Evolutionary conservation across 1,284 basidiomycete genomes (phyloP).

Genomic region (Phylloporus sp.): DNA sequence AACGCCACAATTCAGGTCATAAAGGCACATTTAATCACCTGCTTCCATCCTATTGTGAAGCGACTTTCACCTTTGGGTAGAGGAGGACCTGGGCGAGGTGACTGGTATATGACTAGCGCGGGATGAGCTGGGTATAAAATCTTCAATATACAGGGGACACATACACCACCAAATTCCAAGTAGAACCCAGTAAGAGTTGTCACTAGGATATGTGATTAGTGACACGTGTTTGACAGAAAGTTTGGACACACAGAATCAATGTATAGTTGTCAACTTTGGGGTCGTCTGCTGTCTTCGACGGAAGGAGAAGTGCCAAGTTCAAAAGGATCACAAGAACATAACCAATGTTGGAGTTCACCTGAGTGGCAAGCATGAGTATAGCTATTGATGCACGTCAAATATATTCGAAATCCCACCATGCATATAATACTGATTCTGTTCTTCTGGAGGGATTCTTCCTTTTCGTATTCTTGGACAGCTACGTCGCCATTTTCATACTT

Average conservation of each 20-base stretch:
- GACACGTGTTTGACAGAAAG: constrained; percentile 6
- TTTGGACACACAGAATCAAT: constrained; percentile 59
- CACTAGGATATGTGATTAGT: constrained; percentile 49
- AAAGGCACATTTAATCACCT: constrained; percentile 48
- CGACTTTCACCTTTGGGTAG: constrained; percentile 78
- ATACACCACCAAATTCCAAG: constrained; percentile 84
- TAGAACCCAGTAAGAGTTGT: constrained; percentile 78
- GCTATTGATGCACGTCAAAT: too few species aligned
- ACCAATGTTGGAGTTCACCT: constrained; percentile 82
- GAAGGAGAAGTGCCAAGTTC: constrained; percentile 79
- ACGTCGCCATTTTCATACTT: constrained; percentile 69
- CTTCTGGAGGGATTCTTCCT: constrained; percentile 82
- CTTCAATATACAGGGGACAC: constrained; percentile 31
- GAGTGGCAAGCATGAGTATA: constrained; percentile 11
- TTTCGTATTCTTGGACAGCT: constrained; percentile 69
- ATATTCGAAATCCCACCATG: constrained; percentile 55
- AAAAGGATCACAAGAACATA: constrained; percentile 70
- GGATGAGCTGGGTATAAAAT: constrained; percentile 2
- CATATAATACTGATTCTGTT: constrained; percentile 88
- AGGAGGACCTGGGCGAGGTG: constrained; percentile 75
- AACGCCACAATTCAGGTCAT: background rate
- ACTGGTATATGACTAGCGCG: constrained; percentile 73
- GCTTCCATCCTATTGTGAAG: constrained; percentile 83
- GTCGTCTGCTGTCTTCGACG: constrained; percentile 58
- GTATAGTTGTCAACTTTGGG: constrained; percentile 78